Evolutionary conservation across 345 rosid genomes (phyloP).

Genomic region (Barbarea vulgaris): DNA sequence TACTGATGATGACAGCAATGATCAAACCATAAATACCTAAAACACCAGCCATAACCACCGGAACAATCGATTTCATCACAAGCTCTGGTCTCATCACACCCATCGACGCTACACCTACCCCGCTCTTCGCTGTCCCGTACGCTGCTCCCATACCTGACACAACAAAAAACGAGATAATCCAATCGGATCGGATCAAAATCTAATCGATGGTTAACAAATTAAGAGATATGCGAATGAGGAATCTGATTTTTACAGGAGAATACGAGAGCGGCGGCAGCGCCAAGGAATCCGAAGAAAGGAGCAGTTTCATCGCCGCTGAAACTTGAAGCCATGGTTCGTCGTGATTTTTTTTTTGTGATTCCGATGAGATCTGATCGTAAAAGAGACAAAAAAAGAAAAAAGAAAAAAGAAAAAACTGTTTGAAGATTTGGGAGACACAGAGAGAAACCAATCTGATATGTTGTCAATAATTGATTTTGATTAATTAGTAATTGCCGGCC

Average conservation of each 20-base stretch:
- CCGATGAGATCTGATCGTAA: slow-evolving; percentile 39
- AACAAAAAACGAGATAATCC: background rate
- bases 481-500: slow-evolving; percentile 22
- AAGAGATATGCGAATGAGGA: background rate
- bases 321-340: slow-evolving; percentile 49
- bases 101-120: slow-evolving; percentile 86
- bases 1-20: slow-evolving; percentile 81
- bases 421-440: slow-evolving; percentile 19
- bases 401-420: background rate
- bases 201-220: background rate
- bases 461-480: background rate
- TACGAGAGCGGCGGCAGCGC: slow-evolving; percentile 89
- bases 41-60: slow-evolving; percentile 90
- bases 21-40: slow-evolving; percentile 82
- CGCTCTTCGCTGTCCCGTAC: slow-evolving; percentile 82
- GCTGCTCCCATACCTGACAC: slow-evolving; percentile 83
- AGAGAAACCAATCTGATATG: background rate
- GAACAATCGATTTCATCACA: slow-evolving; percentile 85
- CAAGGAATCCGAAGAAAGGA: slow-evolving; percentile 89
- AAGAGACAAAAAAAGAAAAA: too few relatives aligned
- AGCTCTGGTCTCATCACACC: slow-evolving; percentile 94
- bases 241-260: slow-evolving; percentile 68
- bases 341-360: slow-evolving; percentile 2
- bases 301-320: slow-evolving; percentile 90
- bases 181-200: background rate